Evolutionary conservation across 257 asterid genomes (phyloP).

Genomic region (Mitragyna speciosa): DNA sequence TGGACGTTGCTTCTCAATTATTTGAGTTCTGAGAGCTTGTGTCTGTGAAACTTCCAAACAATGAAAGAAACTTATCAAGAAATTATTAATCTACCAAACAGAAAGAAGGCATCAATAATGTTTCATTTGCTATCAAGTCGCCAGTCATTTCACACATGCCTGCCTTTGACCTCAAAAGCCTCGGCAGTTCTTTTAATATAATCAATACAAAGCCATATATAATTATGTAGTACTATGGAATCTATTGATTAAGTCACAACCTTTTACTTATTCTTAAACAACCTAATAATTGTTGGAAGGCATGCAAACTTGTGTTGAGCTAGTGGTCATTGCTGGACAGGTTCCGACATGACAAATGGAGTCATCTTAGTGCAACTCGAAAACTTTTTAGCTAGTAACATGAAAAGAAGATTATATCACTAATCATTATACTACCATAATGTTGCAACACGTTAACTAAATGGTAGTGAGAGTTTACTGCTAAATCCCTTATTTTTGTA

Average conservation of each 20-base stretch:
- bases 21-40: background rate
- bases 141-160: background rate
- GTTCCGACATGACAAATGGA: background rate
- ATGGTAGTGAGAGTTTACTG: too few relatives aligned
- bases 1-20: background rate
- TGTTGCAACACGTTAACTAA: too few relatives aligned
- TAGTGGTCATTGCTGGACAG: background rate
- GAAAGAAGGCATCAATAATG: background rate
- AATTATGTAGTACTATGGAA: too few relatives aligned
- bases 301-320: background rate
- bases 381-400: too few relatives aligned
- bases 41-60: background rate
- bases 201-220: background rate
- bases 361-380: background rate
- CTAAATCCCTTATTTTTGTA: too few relatives aligned
- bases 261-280: too few relatives aligned
- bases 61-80: background rate
- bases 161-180: background rate
- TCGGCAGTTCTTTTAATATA: background rate
- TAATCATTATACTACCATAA: too few relatives aligned
- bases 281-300: background rate
- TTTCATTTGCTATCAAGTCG: conserved; percentile 8
- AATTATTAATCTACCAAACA: background rate
- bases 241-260: too few relatives aligned
- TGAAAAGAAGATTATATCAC: too few relatives aligned